Evolutionary conservation across 1,284 basidiomycete species (phyloP).

Genomic region (Chondrostereum purpureum): DNA sequence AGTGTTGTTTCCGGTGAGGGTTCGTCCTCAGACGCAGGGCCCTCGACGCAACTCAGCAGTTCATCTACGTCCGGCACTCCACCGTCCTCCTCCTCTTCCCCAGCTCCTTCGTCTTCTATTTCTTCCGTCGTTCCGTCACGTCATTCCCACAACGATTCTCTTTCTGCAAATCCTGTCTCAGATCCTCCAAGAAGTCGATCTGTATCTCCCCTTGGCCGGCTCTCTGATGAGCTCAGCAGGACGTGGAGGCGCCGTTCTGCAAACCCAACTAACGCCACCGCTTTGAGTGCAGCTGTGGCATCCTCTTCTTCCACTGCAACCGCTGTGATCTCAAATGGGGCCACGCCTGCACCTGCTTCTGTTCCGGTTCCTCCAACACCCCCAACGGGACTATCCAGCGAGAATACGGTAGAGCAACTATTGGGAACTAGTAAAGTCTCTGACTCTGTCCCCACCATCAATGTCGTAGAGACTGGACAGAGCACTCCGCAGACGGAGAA

Average conservation of each 20-base stretch:
- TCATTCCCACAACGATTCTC: conserved; percentile 11
- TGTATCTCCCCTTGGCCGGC: conserved; percentile 17
- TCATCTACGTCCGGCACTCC: conserved; percentile 18
- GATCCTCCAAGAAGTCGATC: conserved; percentile 20
- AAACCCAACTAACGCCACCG: conserved; percentile 35
- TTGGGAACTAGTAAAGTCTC: no score
- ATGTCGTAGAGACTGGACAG: no score
- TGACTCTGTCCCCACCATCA: conserved; percentile 15
- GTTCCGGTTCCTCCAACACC: no score
- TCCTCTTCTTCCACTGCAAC: conserved; percentile 36
- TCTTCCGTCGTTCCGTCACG: neutral
- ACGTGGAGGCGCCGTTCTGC: conserved; percentile 25
- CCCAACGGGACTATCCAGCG: no score
- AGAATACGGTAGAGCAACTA: no score
- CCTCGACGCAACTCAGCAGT: conserved; percentile 14
- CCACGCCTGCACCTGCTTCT: neutral
- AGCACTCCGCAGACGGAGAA: no score
- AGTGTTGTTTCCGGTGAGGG: conserved; percentile 8
- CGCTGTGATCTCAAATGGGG: neutral
- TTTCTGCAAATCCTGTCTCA: conserved; percentile 13
- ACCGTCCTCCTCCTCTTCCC: conserved; percentile 14
- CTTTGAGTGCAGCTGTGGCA: conserved; percentile 35
- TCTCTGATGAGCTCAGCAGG: conserved; percentile 5
- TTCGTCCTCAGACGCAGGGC: conserved; percentile 14
- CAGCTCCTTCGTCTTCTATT: conserved; percentile 14